Evolutionary conservation across 345 rosid genomes (phyloP).

Genomic region (Trapa incisa): DNA sequence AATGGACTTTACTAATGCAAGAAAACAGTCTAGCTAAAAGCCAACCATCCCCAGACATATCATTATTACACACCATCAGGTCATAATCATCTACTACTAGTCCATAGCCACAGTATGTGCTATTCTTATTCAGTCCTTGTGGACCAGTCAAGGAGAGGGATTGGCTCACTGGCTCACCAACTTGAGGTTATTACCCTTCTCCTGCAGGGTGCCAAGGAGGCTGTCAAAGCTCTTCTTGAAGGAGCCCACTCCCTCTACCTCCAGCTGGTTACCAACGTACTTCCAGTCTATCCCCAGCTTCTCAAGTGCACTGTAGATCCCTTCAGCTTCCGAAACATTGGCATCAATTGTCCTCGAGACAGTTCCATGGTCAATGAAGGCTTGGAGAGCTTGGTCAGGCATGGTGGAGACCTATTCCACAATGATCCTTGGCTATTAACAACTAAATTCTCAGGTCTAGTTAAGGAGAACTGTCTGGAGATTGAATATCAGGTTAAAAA

Average conservation of each 20-base stretch:
- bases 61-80: neutral
- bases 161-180: slow-evolving; percentile 43
- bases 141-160: neutral
- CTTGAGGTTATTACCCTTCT: slow-evolving; percentile 87
- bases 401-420: slow-evolving; percentile 71
- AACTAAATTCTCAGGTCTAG: no score
- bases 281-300: slow-evolving; percentile 90
- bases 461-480: no score
- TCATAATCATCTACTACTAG: neutral
- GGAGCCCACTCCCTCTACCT: slow-evolving; percentile 78
- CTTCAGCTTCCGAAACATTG: slow-evolving; percentile 82
- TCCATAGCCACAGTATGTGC: neutral
- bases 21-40: neutral
- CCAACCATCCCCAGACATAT: neutral
- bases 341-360: slow-evolving; percentile 83
- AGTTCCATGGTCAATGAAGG: slow-evolving; percentile 68
- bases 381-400: slow-evolving; percentile 98
- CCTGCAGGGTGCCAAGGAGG: slow-evolving; percentile 81
- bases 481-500: neutral
- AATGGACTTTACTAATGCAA: neutral
- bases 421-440: neutral
- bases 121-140: neutral
- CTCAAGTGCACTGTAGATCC: slow-evolving; percentile 89
- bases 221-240: slow-evolving; percentile 95
- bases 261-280: slow-evolving; percentile 69